Evolutionary conservation across 1,284 basidiomycete species (phyloP).

Genomic region (Cryptococcus jaspeensis): DNA sequence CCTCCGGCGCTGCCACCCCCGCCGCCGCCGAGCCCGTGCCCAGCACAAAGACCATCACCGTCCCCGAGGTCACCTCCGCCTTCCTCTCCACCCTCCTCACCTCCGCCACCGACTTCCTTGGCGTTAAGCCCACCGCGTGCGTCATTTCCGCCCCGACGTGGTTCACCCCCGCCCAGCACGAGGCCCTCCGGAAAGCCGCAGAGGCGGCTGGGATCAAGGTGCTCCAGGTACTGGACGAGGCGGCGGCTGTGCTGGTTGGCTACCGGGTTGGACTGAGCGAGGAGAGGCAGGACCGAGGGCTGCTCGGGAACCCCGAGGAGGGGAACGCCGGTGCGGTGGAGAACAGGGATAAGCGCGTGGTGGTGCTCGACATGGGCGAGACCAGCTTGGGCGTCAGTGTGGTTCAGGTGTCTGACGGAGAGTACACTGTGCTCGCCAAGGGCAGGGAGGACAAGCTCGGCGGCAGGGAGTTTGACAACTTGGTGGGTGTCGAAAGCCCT

Average conservation of each 20-base stretch:
- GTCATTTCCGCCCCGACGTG: slow-evolving; percentile 80
- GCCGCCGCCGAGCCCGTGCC: slow-evolving; percentile 72
- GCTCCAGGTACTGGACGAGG: slow-evolving; percentile 79
- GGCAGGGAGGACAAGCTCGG: slow-evolving; percentile 56
- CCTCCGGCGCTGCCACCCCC: slow-evolving; percentile 66
- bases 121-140: slow-evolving; percentile 70
- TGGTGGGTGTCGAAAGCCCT: slow-evolving; percentile 41
- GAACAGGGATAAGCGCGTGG: slow-evolving; percentile 57
- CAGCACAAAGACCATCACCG: slow-evolving; percentile 73
- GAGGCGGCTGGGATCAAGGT: slow-evolving; percentile 79
- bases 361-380: slow-evolving; percentile 61
- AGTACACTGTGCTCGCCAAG: slow-evolving; percentile 57
- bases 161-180: slow-evolving; percentile 69
- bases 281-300: slow-evolving; percentile 48
- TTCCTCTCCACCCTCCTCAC: slow-evolving; percentile 82
- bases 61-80: slow-evolving; percentile 78
- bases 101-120: slow-evolving; percentile 91
- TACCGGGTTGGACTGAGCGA: slow-evolving; percentile 50
- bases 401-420: slow-evolving; percentile 56
- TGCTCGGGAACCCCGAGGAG: slow-evolving; percentile 50
- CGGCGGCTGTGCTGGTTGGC: slow-evolving; percentile 64
- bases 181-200: slow-evolving; percentile 71
- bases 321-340: slow-evolving; percentile 52
- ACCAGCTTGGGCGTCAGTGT: slow-evolving; percentile 57
- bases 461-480: slow-evolving; percentile 55